Evolutionary conservation across 73 alveolate genomes (phyloP), one percentile per base, ranked within the genome.

Genomic region (Tetrahymena borealis): DNA sequence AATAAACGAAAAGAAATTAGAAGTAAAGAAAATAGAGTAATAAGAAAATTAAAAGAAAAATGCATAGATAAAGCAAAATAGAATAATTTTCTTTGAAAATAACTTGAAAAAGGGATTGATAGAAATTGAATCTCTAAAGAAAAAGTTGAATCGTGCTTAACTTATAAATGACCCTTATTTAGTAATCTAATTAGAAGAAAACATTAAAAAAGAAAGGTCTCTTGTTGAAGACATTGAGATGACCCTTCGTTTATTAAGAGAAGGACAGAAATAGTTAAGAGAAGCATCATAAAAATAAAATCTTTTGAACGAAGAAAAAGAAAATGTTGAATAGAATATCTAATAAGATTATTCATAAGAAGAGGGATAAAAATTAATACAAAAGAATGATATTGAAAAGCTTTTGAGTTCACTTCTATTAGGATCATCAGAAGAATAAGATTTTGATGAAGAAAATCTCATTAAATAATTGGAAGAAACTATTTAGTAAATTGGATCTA

Each of bases 1-100:
- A 95, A 94, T 94, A 91, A 93, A 78, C 94, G 96, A 40, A 77
- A 90, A 43, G 96, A 79, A 9, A 91, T 32, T 33, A 95, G 96
- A 43, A 43, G 94, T 79, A 95, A 91, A 31, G 85, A 95, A 38
- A 91, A 91, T 41, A 91, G 94, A 39, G 32, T 38, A 78, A 7
- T 10, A 11, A 32, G 1, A 37, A 20, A 90, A 90, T 60, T 60
- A 60, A 60, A 32, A 60, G 35, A 60, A 60, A n/a, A 60, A 60
- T 60, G 85, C 85, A 60, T 32, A 60, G 28, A 28, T 60, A 24
- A 60, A 60, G 85, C 15, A 60, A 60, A 60, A 60, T 24, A 60
- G 85, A 60, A 60, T 60, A 24, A 60, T 60, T n/a, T 60, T 60
- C 85, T 60, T 60, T 60, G 85, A 60, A 60, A 60, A 60, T n/a